Evolutionary conservation across 139 green algal species (phyloP).

Genomic region (Trebouxia sp.): DNA sequence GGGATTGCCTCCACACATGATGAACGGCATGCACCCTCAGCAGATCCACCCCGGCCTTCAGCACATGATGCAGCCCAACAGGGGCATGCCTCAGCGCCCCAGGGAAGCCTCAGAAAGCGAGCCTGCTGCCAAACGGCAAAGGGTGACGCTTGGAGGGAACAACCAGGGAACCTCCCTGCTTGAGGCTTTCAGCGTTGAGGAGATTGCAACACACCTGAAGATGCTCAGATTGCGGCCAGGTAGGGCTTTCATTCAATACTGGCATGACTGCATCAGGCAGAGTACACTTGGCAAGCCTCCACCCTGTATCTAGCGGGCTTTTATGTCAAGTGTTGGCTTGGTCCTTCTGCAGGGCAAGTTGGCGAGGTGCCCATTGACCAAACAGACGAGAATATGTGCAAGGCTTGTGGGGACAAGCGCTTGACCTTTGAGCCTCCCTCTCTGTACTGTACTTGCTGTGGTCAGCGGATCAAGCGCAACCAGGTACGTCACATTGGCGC

Average conservation of each 20-base stretch:
- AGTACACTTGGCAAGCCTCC: too few relatives aligned
- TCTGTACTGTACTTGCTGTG: slow-evolving; percentile 92
- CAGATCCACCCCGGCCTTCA: slow-evolving; percentile 15
- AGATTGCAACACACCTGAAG: slow-evolving; percentile 82
- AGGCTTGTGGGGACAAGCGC: slow-evolving; percentile 75
- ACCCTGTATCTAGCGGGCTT: background rate
- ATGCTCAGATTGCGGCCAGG: slow-evolving; percentile 30
- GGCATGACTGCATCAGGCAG: too few relatives aligned
- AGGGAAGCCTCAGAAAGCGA: background rate
- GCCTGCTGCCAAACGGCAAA: background rate
- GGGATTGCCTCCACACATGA: slow-evolving; percentile 14
- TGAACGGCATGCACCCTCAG: slow-evolving; percentile 21
- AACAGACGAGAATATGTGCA: slow-evolving; percentile 69
- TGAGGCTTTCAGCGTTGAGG: slow-evolving; percentile 82
- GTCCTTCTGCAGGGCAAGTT: background rate
- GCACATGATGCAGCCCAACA: slow-evolving; percentile 13
- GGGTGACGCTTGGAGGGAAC: background rate
- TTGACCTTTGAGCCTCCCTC: slow-evolving; percentile 94
- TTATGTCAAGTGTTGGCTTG: background rate
- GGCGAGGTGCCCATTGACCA: slow-evolving; percentile 8
- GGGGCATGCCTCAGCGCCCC: background rate
- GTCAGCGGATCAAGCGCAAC: slow-evolving; percentile 90
- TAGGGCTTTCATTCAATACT: too few relatives aligned
- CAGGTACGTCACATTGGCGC: slow-evolving; percentile 61
- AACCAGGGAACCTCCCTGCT: slow-evolving; percentile 83